Evolutionary conservation across 2,329 filamentous ascomycete genomes (phyloP).

Genomic region (Huntiella abstrusa): DNA sequence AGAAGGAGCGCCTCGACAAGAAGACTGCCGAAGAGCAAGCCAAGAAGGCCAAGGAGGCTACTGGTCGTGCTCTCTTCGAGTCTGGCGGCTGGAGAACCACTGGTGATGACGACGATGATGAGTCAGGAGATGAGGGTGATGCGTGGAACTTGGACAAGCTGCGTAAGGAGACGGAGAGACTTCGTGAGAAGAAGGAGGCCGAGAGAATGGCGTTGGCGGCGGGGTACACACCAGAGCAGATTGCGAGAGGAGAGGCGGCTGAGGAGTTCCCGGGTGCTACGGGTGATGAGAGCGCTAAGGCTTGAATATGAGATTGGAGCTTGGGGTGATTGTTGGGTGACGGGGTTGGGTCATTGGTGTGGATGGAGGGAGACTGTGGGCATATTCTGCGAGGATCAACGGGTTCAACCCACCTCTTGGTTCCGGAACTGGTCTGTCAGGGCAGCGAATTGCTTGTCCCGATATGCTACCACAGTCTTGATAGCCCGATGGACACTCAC

Average conservation of each 20-base stretch:
- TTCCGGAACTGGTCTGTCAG: background rate
- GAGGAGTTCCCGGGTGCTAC: constrained; percentile 10
- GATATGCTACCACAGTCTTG: background rate
- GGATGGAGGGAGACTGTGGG: too few species aligned
- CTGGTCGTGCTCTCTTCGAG: constrained; percentile 86
- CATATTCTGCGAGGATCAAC: too few species aligned
- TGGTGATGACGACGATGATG: constrained; percentile 39
- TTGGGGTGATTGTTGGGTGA: too few species aligned
- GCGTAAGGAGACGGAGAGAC: constrained; percentile 64
- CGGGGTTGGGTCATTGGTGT: too few species aligned
- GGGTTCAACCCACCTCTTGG: too few species aligned
- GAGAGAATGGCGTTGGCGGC: constrained; percentile 25
- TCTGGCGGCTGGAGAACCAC: constrained; percentile 76
- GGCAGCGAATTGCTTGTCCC: constrained; percentile 3
- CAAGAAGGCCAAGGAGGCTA: constrained; percentile 81
- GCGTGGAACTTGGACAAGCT: constrained; percentile 68
- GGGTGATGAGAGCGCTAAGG: background rate
- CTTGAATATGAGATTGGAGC: too few species aligned
- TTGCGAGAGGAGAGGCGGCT: constrained; percentile 9
- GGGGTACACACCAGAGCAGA: constrained; percentile 10
- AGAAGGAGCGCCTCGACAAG: constrained; percentile 84
- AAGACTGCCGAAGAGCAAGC: constrained; percentile 88
- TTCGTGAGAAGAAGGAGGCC: constrained; percentile 59
- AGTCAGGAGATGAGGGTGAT: constrained; percentile 38
- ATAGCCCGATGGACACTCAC: constrained; percentile 3